A percentile compares a stretch with the other conserved stretches of the same genome.
phyloP scores from a whole-genome alignment of 2,329 filamentous ascomycete species.

The Simplicillium sp. region DNA sequence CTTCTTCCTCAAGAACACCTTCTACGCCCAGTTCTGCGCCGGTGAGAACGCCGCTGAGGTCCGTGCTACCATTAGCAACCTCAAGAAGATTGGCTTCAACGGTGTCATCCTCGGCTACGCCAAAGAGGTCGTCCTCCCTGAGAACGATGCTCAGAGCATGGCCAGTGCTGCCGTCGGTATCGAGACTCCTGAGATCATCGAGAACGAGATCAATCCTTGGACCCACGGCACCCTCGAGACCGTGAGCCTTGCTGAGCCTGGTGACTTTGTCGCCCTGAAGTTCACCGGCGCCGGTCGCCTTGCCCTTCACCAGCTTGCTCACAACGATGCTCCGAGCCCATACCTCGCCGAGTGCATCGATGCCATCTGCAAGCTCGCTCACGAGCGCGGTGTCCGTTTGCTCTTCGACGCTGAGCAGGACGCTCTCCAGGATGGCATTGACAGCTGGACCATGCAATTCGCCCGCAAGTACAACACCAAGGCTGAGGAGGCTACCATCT shows the following conservation, averaged over 20 bases:
- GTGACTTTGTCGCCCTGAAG: slow-evolving; percentile 60
- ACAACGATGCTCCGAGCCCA: slow-evolving; percentile 52
- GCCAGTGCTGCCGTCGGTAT: slow-evolving; percentile 32
- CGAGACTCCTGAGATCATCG: slow-evolving; percentile 38
- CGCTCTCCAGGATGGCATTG: slow-evolving; percentile 67
- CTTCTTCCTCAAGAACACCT: slow-evolving; percentile 66
- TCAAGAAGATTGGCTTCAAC: slow-evolving; percentile 68
- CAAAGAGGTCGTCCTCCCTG: slow-evolving; percentile 64
- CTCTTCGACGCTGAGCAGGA: slow-evolving; percentile 84
- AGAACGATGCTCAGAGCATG: slow-evolving; percentile 37
- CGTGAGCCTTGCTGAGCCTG: slow-evolving; percentile 52
- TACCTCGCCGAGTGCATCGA: slow-evolving; percentile 62
- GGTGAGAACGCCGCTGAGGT: slow-evolving; percentile 67
- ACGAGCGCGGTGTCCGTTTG: slow-evolving; percentile 58
- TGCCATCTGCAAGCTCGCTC: slow-evolving; percentile 64
- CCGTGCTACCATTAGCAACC: slow-evolving; percentile 47
- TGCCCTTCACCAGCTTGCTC: slow-evolving; percentile 57
- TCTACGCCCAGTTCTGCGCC: slow-evolving; percentile 87
- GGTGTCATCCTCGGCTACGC: slow-evolving; percentile 83
- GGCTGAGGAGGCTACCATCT: slow-evolving; percentile 59
- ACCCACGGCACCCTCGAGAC: slow-evolving; percentile 64
- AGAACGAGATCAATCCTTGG: slow-evolving; percentile 62
- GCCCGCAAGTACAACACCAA: slow-evolving; percentile 66
- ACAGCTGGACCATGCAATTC: slow-evolving; percentile 69
- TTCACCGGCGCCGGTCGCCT: slow-evolving; percentile 77